Conservation (phyloP, 345 rosid species). For the Lenwebbia sp. region DNA sequence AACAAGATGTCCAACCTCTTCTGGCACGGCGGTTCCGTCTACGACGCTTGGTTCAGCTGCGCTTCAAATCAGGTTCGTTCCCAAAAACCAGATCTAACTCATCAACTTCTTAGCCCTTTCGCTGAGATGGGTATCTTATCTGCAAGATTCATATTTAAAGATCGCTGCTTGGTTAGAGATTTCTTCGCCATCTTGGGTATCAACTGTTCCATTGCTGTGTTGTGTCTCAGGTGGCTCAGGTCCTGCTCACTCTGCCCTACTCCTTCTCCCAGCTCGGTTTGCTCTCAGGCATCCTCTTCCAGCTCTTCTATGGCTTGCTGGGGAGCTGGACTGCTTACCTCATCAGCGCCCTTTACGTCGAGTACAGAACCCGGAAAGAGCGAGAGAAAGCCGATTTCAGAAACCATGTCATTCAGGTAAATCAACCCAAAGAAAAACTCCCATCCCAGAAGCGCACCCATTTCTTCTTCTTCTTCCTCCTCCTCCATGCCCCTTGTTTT, state of each 20-base stretch:
- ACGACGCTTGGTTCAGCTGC: slow-evolving; percentile 99
- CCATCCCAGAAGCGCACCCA: background rate
- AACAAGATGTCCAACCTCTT: slow-evolving; percentile 54
- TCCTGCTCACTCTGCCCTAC: slow-evolving; percentile 89
- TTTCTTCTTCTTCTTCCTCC: background rate
- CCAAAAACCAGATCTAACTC: background rate
- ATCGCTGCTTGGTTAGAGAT: background rate
- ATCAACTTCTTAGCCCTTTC: background rate
- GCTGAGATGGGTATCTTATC: background rate
- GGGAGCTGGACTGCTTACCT: slow-evolving; percentile 99
- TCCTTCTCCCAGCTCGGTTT: slow-evolving; percentile 98
- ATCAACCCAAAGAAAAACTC: no score
- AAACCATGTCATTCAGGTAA: slow-evolving; percentile 95
- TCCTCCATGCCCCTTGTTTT: background rate
- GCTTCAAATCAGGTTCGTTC: slow-evolving; percentile 80
- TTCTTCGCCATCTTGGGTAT: background rate
- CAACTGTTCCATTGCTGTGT: background rate
- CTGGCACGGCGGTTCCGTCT: slow-evolving; percentile 96
- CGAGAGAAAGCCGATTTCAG: slow-evolving; percentile 96
- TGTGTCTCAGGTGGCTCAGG: slow-evolving; percentile 92
- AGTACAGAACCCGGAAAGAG: slow-evolving; percentile 93
- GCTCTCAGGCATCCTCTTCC: slow-evolving; percentile 88
- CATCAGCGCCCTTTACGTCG: slow-evolving; percentile 86
- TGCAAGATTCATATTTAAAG: background rate
- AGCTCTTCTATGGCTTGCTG: slow-evolving; percentile 82